Evolutionary conservation across 1,284 basidiomycete species (phyloP).

Genomic region (Malassezia brasiliensis): DNA sequence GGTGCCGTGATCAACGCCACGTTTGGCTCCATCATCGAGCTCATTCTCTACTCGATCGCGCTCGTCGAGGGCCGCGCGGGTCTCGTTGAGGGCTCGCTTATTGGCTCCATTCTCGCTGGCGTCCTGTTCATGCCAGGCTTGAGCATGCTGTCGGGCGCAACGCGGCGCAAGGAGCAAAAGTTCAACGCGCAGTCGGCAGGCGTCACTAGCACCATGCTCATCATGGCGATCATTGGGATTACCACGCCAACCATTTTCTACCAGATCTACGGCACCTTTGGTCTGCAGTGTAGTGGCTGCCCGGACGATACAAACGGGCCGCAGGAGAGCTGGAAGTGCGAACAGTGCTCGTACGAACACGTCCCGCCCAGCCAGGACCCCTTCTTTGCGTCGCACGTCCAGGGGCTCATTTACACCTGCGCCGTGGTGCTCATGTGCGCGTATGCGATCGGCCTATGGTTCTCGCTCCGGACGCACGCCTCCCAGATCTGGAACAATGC

Average conservation of each 20-base stretch:
- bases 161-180: conserved; percentile 84
- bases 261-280: conserved; percentile 96
- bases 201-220: conserved; percentile 97
- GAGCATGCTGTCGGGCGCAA: conserved; percentile 90
- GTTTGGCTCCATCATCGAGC: conserved; percentile 95
- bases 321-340: conserved; percentile 62
- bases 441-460: conserved; percentile 94
- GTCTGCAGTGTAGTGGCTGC: conserved; percentile 84
- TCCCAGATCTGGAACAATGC: conserved; percentile 96
- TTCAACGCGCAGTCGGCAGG: conserved; percentile 98
- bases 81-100: conserved; percentile 91
- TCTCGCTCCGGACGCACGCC: conserved; percentile 94
- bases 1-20: conserved; percentile 99
- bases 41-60: conserved; percentile 83
- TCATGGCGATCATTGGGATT: conserved; percentile 98
- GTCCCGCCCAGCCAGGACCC: conserved; percentile 84
- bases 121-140: conserved; percentile 92
- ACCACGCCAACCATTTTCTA: conserved; percentile 94
- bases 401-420: conserved; percentile 87
- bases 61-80: conserved; percentile 79
- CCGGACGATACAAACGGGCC: conserved; percentile 50
- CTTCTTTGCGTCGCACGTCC: conserved; percentile 92
- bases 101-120: conserved; percentile 84
- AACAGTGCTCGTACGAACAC: conserved; percentile 88
- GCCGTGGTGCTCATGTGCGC: conserved; percentile 80